Evolutionary conservation across 768 basidiomycete genomes (phyloP), one percentile per base, ranked within the genome.

Genomic region (Artomyces pyxidatus): DNA sequence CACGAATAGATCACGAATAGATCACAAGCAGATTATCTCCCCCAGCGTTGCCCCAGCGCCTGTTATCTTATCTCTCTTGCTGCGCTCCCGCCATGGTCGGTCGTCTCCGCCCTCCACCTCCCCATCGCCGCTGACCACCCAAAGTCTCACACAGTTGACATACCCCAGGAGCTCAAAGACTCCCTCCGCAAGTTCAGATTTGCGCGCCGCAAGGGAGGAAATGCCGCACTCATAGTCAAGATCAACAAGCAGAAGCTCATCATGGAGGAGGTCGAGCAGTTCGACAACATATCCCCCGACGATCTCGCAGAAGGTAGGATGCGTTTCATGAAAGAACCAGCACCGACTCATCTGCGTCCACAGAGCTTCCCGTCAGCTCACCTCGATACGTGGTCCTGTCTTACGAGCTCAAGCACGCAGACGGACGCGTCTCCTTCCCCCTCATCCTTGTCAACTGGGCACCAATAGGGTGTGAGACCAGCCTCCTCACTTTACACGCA

Each of bases 391-490:
- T 95, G 41, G 65, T 94, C 22, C 73, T 93, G 40, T 91, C 88
- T 9, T 85, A 93, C 59, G 86, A 88, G 60, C 76, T 92, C 29
- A 73, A 74, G 45, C 88, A 94, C 63, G 62, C 62, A 8, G 92
- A 95, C 59, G 92, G 91, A 3, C 74, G 93, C 41, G 87, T 74
- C 51, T 92, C 88, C 1, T 88, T 83, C 57, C 92, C 92, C 2
- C 71, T 96, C 10, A 81, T 89, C 11, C 72, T 95, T 41, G 69
- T 96, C 64, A 93, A 94, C 69, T 96, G 92, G 92, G 77, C 80
- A 22, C 93, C 91, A 16, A 74, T 70, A 3, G 74, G 81, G 7
- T 83, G 81, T 58, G 90, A 93, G 63, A 90, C 77, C 26, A 76
- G 80, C 23, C 69, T 89, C 57, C 65, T 76, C 60, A 69, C 90